Base-by-base conservation (phyloP, 768 basidiomycete genomes). In the Suillus bovinus region DNA sequence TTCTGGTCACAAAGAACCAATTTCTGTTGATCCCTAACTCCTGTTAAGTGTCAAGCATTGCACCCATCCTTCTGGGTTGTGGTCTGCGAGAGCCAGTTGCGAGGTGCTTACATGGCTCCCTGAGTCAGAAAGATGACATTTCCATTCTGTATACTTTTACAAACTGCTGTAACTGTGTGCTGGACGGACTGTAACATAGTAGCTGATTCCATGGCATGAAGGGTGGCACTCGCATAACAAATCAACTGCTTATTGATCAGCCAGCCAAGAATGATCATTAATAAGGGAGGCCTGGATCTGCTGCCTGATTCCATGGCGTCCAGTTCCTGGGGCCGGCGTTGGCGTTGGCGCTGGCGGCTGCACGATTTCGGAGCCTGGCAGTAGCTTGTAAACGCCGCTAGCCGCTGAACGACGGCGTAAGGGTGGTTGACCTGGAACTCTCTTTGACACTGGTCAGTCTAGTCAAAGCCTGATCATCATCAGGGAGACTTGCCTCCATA, bases 341-440 rank as follows among this genome's bases (percentile, higher is more conserved):
- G 47, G 47, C n/a, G n/a, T 10, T 41, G 41, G 41, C 22, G 11
- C 13, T 29, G 27, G 47, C 2, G 49, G 16, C 49, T 50, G 49
- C 20, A 11, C 29, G 3, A 5, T 11, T 52, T 31, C 50, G 20
- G 29, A 52, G 20, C 20, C 50, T 11, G 20, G 50, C n/a, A 33
- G 11, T 31, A 17, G 29, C 29, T 0, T 29, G 27, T 31, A 29
- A 52, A 4, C 9, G 17, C 50, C 50, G 1, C 17, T 1, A 52
- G 4, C 5, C 17, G 42, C 0, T 20, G 17, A 52, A 2, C 67
- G 67, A 14, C 56, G 11, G 9, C 68, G 71, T 42, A 73, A 50
- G 4, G 63, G 66, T 4, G 69, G 73, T 33, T 73, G 72, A 13
- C 31, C 63, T 27, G 69, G 73, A 27, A 73, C 27, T 17, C 73